Percentiles rank a stretch among this genome's conserved stretches.
phyloP scores from a whole-genome alignment of 2,329 filamentous ascomycete species.

The Colletotrichum eleusines region DNA sequence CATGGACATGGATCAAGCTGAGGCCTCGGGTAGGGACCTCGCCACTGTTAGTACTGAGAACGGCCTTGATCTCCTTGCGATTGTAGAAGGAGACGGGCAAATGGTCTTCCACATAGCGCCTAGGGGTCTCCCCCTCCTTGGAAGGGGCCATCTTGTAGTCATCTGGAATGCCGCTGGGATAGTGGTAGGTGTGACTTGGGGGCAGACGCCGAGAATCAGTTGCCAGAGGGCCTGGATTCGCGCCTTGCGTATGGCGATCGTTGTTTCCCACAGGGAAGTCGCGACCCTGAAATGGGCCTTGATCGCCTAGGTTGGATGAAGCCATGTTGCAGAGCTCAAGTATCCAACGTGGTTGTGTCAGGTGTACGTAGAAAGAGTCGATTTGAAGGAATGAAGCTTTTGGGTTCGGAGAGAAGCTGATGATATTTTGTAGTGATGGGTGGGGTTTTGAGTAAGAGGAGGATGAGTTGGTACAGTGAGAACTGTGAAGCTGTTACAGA shows the following conservation, averaged over 20 bases:
- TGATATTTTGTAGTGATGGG: slow-evolving; percentile 8
- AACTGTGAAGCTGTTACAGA: background rate
- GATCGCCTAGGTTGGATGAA: background rate
- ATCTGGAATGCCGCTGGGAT: slow-evolving; percentile 53
- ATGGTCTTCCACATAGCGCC: slow-evolving; percentile 52
- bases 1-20: slow-evolving; percentile 45
- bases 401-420: background rate
- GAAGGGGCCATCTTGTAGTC: slow-evolving; percentile 51
- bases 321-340: slow-evolving; percentile 15
- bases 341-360: slow-evolving; percentile 12
- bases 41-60: slow-evolving; percentile 56
- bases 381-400: background rate
- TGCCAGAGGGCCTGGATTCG: background rate
- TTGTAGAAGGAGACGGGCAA: slow-evolving; percentile 55
- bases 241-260: slow-evolving; percentile 3
- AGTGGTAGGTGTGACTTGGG: slow-evolving; percentile 44
- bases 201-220: slow-evolving; percentile 40
- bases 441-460: background rate
- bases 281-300: slow-evolving; percentile 4
- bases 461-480: background rate
- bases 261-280: background rate
- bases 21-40: slow-evolving; percentile 48
- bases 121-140: slow-evolving; percentile 43
- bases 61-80: slow-evolving; percentile 47
- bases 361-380: background rate